These are phyloP conservation scores for Rhizopus delemar DNA, from an alignment of 371 early-diverging fungal genomes.

Conservation along the genomic window DNA sequence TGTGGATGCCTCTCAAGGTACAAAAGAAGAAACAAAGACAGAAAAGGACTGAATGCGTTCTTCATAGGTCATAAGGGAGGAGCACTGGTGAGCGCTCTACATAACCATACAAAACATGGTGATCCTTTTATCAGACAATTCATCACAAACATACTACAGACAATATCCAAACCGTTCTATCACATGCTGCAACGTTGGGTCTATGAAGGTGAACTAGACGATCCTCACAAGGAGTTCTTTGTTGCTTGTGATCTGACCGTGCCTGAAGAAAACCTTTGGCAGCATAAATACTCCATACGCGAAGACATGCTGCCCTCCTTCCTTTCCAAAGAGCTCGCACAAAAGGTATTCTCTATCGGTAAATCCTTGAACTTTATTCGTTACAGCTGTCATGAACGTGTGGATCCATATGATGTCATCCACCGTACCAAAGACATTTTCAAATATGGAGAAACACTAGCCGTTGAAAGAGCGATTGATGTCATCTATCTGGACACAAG, in stretches of 20 bases:
- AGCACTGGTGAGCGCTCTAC: conserved; percentile 74
- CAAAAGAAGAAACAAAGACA: background rate
- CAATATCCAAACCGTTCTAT: conserved; percentile 85
- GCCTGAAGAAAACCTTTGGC: conserved; percentile 80
- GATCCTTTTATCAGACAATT: conserved; percentile 85
- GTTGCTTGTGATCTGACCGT: conserved; percentile 60
- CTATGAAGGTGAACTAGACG: conserved; percentile 91
- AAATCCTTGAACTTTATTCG: conserved; percentile 93
- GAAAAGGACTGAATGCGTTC: background rate
- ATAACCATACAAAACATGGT: conserved; percentile 86
- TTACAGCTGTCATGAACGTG: conserved; percentile 75
- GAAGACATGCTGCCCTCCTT: conserved; percentile 86
- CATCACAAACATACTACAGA: conserved; percentile 70
- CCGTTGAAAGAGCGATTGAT: conserved; percentile 76
- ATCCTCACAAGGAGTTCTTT: conserved; percentile 92
- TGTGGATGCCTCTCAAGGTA: conserved; percentile 63
- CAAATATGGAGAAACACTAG: conserved; percentile 71
- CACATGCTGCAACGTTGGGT: conserved; percentile 90
- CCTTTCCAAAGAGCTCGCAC: conserved; percentile 71
- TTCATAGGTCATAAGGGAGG: conserved; percentile 71
- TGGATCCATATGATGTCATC: background rate
- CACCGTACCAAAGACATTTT: conserved; percentile 25
- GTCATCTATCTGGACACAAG: conserved; percentile 72
- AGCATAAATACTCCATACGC: conserved; percentile 68
- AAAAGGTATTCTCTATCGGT: conserved; percentile 91